Conservation (phyloP, 2,329 filamentous ascomycete species). For the Microdochium trichocladiopsis region DNA sequence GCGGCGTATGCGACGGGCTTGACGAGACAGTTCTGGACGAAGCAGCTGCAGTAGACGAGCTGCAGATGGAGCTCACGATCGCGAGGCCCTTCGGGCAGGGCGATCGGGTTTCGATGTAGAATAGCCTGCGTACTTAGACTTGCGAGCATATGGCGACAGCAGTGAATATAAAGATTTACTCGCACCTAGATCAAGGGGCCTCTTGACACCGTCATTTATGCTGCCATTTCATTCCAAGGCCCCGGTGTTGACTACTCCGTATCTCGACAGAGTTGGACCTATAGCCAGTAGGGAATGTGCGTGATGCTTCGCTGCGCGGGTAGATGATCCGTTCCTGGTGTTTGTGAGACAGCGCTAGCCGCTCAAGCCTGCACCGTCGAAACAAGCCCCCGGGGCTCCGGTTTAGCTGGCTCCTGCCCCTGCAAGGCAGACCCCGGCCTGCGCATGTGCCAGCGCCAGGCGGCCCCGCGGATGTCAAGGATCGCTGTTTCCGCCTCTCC, state of each 20-base stretch:
- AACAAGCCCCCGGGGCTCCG: neutral
- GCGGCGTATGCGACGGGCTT: constrained; percentile 20
- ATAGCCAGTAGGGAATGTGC: neutral
- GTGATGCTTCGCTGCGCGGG: neutral
- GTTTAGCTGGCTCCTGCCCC: neutral
- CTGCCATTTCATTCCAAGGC: neutral
- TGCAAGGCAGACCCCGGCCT: too few relatives aligned
- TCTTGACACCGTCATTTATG: neutral
- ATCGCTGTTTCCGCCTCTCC: neutral
- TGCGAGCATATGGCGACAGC: neutral
- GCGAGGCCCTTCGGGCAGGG: neutral
- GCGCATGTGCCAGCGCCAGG: neutral
- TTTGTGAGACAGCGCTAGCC: neutral
- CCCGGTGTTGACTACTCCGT: neutral
- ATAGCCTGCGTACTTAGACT: neutral
- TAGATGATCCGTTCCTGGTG: neutral
- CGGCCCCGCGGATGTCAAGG: neutral
- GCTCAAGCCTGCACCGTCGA: neutral
- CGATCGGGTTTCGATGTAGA: neutral
- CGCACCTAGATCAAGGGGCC: neutral
- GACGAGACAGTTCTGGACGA: neutral
- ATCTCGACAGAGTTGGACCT: neutral
- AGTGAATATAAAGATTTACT: neutral
- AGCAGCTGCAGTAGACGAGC: neutral
- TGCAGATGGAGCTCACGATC: neutral